Conservation (phyloP, 2,329 filamentous ascomycete genomes). For the Magnaporthiopsis rhizophila region DNA sequence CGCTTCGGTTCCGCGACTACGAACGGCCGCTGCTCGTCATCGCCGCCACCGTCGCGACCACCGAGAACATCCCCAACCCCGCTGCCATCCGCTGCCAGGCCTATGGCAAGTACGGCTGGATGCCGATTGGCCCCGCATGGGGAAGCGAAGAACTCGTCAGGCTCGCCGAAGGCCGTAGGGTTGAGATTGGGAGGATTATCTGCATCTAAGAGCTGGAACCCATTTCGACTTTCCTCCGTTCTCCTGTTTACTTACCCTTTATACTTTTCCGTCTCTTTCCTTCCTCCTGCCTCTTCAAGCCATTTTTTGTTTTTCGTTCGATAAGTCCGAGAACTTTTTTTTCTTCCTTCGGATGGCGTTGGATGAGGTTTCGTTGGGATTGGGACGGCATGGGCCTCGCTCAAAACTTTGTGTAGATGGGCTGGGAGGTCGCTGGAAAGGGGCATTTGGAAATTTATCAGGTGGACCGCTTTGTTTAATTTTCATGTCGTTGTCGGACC, state of each 20-base stretch:
- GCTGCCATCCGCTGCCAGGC: constrained; percentile 9
- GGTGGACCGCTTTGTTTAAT: too few species aligned
- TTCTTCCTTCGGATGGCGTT: not conserved
- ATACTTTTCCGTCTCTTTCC: not conserved
- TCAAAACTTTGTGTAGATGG: too few species aligned
- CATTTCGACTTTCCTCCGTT: not conserved
- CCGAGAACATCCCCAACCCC: not conserved
- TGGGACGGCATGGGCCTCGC: too few species aligned
- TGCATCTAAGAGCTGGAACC: not conserved
- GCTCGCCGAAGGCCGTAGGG: constrained; percentile 1
- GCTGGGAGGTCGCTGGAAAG: not conserved
- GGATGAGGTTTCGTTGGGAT: too few species aligned
- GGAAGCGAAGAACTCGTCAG: not conserved
- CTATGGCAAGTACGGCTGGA: not conserved
- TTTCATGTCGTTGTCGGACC: too few species aligned
- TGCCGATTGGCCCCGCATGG: not conserved
- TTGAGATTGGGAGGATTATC: not conserved
- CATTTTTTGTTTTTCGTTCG: not conserved
- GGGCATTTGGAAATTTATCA: not conserved
- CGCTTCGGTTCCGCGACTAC: not conserved
- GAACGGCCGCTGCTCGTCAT: constrained; percentile 1
- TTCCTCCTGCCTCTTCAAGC: not conserved
- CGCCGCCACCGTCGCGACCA: not conserved
- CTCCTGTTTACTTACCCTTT: too few species aligned
- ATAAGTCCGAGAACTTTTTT: not conserved